Evolutionary conservation across 148 eudicot genomes (phyloP).

Genomic region (Pouteria glomerata): DNA sequence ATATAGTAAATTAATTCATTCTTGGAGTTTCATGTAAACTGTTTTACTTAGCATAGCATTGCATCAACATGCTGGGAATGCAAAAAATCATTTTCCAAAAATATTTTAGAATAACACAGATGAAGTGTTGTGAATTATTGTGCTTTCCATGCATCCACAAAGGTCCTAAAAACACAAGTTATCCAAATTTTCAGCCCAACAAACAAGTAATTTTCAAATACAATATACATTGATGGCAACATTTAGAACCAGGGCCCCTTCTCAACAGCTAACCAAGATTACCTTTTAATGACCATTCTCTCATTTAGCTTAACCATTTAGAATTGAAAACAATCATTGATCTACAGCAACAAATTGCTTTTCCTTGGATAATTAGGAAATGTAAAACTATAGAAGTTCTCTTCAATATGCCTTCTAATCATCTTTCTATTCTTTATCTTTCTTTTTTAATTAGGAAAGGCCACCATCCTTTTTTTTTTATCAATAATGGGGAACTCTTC

Average conservation of each 20-base stretch:
- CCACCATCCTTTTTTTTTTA: slow-evolving; percentile 7
- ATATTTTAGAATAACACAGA: background rate
- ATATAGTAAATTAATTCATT: no score
- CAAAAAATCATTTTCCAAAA: background rate
- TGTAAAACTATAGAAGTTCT: background rate
- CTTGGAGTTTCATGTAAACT: background rate
- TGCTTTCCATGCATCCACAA: background rate
- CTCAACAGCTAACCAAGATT: background rate
- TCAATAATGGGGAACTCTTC: background rate
- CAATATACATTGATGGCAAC: background rate
- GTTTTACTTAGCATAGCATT: no score
- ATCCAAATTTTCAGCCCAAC: background rate
- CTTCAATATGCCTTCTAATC: background rate
- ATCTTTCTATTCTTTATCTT: background rate
- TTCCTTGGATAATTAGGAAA: background rate
- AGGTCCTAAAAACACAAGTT: background rate
- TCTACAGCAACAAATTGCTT: background rate
- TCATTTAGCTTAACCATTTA: background rate
- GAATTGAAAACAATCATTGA: background rate
- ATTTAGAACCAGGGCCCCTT: background rate
- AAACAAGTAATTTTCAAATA: background rate
- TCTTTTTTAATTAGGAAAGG: background rate
- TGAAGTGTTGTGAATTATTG: background rate
- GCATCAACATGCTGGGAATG: background rate
- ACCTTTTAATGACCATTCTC: background rate